phyloP scores from a whole-genome alignment of 2,329 filamentous ascomycete species.

The Rhinocladiella mackenziei region DNA sequence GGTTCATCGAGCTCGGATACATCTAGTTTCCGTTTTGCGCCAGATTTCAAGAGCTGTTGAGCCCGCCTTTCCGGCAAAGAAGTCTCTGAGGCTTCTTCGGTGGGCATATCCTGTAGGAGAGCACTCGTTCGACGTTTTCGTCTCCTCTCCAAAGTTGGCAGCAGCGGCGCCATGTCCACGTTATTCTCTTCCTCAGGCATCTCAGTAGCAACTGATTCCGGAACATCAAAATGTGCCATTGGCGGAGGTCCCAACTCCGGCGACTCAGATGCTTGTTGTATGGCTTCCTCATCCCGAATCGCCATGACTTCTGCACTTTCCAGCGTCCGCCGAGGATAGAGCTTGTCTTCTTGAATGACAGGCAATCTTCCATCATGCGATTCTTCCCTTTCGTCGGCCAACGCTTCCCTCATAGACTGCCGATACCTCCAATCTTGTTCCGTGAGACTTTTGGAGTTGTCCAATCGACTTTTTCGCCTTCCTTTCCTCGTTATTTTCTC shows the following conservation, averaged over 20 bases:
- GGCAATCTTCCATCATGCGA: constrained; percentile 47
- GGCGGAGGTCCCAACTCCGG: constrained; percentile 45
- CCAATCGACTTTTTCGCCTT: constrained; percentile 21
- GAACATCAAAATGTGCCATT: constrained; percentile 50
- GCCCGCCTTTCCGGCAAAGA: neutral
- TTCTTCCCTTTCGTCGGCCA: constrained; percentile 32
- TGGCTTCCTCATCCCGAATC: constrained; percentile 29
- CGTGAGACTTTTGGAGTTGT: constrained; percentile 25
- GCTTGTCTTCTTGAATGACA: constrained; percentile 57
- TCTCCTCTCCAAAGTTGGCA: constrained; percentile 49
- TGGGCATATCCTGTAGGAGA: constrained; percentile 40
- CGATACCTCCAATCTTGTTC: constrained; percentile 32
- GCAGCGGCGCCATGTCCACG: constrained; percentile 37
- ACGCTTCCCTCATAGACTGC: constrained; percentile 21
- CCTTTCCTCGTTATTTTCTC: constrained; percentile 18
- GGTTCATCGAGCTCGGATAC: constrained; percentile 23
- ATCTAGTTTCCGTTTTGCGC: constrained; percentile 30
- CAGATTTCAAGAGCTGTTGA: constrained; percentile 20
- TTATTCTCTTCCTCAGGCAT: constrained; percentile 26
- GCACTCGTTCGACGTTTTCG: constrained; percentile 51
- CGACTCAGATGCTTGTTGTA: constrained; percentile 30
- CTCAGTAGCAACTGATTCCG: constrained; percentile 43
- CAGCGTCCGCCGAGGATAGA: constrained; percentile 53
- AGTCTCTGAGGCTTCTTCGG: constrained; percentile 30
- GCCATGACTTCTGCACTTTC: constrained; percentile 42